Evolutionary conservation across 139 green algal genomes (phyloP), one percentile per base, ranked within the genome.

Genomic region (Asterochloris sp.): DNA sequence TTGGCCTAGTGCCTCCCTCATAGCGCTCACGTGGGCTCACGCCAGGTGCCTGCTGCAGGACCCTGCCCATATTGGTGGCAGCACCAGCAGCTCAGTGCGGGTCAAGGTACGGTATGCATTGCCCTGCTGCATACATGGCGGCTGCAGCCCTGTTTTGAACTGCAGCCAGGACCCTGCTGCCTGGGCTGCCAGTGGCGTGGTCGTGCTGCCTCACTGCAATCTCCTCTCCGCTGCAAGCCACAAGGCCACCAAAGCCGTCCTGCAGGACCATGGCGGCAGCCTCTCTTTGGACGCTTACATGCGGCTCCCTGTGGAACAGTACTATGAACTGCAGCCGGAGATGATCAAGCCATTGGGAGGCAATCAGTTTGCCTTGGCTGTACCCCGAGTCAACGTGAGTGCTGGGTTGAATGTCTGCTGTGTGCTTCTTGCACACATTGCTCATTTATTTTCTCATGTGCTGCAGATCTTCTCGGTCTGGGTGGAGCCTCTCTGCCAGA

Each of bases 301-400:
- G 85, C 81, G 73, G 17, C 84, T 94, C 28, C 91, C 91, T 0
- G 84, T 93, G 62, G 91, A 94, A 73, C 89, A 94, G 71, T 94
- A 94, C 83, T 92, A 89, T 68, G 87, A 92, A 9, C 85, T 93
- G 29, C 90, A 95, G 75, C 90, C 90, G 0, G 80, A 83, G 24
- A 86, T 88, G 78, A 92, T 94, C 73, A 69, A 82, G 77, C 83
- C 87, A 19, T 73, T 94, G 28, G 83, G 74, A 0, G 87, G 86
- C 78, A 91, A 90, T 73, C 85, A 76, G 21, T 94, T 92, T 77
- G 23, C 87, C 8, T 81, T 94, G 10, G 74, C 85, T 16, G 90
- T 94, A 26, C 90, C 87, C 0, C 84, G 89, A 10, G 87, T 93
- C 29, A 83, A 89, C 28, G 87, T 91, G 82, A 78, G 71, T 69